Conservation (phyloP, 2,329 filamentous ascomycete genomes). For the Tolypocladium ovalisporum region DNA sequence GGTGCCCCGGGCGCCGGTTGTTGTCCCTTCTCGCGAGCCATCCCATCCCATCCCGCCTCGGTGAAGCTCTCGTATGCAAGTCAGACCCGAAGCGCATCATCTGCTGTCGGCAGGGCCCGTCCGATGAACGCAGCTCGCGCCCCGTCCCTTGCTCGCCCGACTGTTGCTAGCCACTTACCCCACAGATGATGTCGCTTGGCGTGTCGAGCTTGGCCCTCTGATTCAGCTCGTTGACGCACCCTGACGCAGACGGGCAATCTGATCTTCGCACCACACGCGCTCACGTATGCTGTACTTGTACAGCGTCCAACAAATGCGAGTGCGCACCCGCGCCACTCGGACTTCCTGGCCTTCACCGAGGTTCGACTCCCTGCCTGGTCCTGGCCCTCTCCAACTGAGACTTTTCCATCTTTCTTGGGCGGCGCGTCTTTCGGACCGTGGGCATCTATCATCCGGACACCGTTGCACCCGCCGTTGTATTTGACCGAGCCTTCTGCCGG, state of each 20-base stretch:
- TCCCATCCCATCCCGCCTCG: neutral
- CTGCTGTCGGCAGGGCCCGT: neutral
- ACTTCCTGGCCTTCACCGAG: constrained; percentile 2
- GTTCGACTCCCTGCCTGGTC: neutral
- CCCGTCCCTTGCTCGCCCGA: neutral
- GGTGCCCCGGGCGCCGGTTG: neutral
- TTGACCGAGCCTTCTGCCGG: neutral
- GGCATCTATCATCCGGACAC: neutral
- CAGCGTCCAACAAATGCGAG: neutral
- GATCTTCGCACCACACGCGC: neutral
- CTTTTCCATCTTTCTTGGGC: neutral
- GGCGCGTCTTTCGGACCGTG: neutral
- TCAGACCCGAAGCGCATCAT: neutral
- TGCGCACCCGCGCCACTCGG: neutral
- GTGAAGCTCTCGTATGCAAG: neutral
- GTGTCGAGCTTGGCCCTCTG: neutral
- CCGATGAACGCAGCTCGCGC: neutral
- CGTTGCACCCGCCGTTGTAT: neutral
- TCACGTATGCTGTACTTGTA: neutral
- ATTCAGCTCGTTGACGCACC: neutral
- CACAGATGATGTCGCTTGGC: neutral
- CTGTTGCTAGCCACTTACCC: neutral
- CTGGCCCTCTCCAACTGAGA: neutral
- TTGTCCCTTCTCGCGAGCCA: neutral
- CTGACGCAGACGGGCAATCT: neutral